These are phyloP conservation scores for Xylaria flabelliformis DNA, from an alignment of 495 filamentous ascomycete genomes.

Conservation along the genomic window DNA sequence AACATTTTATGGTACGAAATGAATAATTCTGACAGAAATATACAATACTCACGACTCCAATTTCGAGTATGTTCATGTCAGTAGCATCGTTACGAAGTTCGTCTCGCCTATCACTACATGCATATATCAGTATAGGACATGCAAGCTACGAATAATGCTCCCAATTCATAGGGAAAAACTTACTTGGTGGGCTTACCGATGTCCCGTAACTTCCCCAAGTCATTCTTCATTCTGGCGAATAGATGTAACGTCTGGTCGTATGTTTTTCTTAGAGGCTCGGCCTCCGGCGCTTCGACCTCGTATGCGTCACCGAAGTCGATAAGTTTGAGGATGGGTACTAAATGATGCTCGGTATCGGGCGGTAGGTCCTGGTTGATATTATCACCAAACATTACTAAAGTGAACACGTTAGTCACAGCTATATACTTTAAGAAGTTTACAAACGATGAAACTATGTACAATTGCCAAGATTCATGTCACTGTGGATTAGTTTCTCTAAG, in stretches of 20 bases:
- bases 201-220: background rate
- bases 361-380: background rate
- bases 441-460: background rate
- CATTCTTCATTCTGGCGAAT: background rate
- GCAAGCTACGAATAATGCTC: too few species aligned
- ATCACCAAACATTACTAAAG: background rate
- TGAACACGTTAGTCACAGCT: background rate
- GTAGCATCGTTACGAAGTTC: background rate
- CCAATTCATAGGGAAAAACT: too few species aligned
- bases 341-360: background rate
- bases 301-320: background rate
- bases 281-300: background rate
- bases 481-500: background rate
- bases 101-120: background rate
- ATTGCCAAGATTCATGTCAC: conserved; percentile 6
- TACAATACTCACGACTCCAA: background rate
- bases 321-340: conserved; percentile 7
- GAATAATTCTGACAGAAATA: background rate
- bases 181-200: background rate
- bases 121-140: background rate
- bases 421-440: background rate
- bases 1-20: background rate
- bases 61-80: background rate
- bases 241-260: background rate
- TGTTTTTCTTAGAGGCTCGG: background rate